Conservation (phyloP, 2,329 filamentous ascomycete species). For the Venturia asperata region DNA sequence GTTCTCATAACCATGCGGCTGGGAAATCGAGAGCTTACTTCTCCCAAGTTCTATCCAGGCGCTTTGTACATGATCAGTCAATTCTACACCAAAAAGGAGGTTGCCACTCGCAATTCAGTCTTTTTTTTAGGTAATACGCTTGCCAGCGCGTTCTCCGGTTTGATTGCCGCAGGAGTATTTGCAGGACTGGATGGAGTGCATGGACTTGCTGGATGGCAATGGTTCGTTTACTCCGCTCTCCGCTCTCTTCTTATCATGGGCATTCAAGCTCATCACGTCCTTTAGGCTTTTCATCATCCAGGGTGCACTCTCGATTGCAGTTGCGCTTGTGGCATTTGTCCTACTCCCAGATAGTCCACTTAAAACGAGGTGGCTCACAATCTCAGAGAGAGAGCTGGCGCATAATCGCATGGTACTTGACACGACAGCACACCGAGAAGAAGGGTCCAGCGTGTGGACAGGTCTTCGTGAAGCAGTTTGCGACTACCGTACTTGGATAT, state of each 20-base stretch:
- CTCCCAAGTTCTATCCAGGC: constrained; percentile 25
- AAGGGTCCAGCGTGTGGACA: not conserved
- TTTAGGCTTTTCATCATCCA: constrained; percentile 9
- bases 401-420: constrained; percentile 7
- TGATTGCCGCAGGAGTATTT: constrained; percentile 28
- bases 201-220: constrained; percentile 22
- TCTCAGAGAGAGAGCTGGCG: constrained; percentile 22
- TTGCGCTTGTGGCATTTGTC: constrained; percentile 18
- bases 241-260: not conserved
- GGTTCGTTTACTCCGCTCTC: constrained; percentile 19
- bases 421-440: not conserved
- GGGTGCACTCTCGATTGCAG: constrained; percentile 19
- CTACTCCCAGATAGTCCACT: constrained; percentile 22
- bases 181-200: constrained; percentile 21
- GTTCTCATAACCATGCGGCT: not conserved
- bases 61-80: constrained; percentile 30
- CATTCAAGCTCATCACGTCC: constrained; percentile 12
- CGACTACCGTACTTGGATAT: not conserved
- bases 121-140: constrained; percentile 36
- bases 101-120: constrained; percentile 33
- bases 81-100: constrained; percentile 34
- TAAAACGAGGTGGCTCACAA: constrained; percentile 21
- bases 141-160: constrained; percentile 36
- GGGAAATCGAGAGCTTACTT: constrained; percentile 30
- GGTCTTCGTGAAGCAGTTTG: not conserved